Evolutionary conservation across 2,329 filamentous ascomycete species (phyloP).

Genomic region (Bipolaris oryzae): DNA sequence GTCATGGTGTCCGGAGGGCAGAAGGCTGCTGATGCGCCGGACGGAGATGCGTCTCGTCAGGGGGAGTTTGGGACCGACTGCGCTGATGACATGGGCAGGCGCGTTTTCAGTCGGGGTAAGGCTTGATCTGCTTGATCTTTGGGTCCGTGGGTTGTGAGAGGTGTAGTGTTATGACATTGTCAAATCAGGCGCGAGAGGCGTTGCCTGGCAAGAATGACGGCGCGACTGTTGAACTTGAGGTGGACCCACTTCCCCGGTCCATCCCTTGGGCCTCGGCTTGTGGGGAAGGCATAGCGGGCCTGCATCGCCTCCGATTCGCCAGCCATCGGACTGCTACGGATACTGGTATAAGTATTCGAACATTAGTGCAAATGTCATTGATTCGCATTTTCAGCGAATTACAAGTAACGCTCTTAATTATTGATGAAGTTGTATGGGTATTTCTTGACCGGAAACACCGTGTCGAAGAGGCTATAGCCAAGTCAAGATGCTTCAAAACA

Average conservation of each 20-base stretch:
- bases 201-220: slow-evolving; percentile 7
- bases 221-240: slow-evolving; percentile 8
- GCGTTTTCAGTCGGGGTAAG: neutral
- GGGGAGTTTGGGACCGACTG: slow-evolving; percentile 1
- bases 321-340: neutral
- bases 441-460: no score
- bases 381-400: no score
- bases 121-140: neutral
- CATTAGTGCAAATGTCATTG: neutral
- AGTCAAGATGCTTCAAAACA: slow-evolving; percentile 61
- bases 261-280: slow-evolving; percentile 24
- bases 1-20: slow-evolving; percentile 19
- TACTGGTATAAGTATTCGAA: no score
- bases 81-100: slow-evolving; percentile 2
- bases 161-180: slow-evolving; percentile 13
- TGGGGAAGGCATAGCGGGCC: slow-evolving; percentile 20
- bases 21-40: neutral
- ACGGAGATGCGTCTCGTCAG: slow-evolving; percentile 5
- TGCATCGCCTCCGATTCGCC: slow-evolving; percentile 14
- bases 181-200: slow-evolving; percentile 1
- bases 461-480: no score
- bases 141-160: neutral
- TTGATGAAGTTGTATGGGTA: no score
- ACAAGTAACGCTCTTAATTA: no score
- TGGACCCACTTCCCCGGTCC: slow-evolving; percentile 22